Evolutionary conservation across 768 basidiomycete genomes (phyloP), one percentile per base, ranked within the genome.

Genomic region (Suillus alpinus): DNA sequence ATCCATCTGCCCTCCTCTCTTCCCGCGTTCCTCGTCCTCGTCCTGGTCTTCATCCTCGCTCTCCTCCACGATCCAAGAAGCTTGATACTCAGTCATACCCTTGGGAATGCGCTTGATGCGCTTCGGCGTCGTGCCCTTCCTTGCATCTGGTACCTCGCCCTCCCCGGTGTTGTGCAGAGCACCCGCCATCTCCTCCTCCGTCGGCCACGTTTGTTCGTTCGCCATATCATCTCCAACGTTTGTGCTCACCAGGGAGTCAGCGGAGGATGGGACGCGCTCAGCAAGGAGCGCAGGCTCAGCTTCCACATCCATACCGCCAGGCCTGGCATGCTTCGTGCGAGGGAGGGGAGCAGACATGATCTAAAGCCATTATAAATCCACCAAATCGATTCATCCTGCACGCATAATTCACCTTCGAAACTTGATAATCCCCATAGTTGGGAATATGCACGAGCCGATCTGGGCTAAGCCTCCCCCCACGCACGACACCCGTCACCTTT

Each of bases 141-240:
- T 71, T 0, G 91, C 91, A 63, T 89, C 88, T 2, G 91, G 87
- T 16, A 91, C 69, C 4, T 60, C 55, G 3, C 72, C 68, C 44
- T 67, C 71, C 20, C 41, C 64, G 0, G 65, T 63, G 20, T 39
- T 41, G 20, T 32, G 57, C 8, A 51, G 64, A 0, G 68, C 75
- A 6, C 75, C 82, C 23, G 77, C 78, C 88, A 98, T 92, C 72
- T 98, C 96, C 69, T 98, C 96, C 71, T 98, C 94, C 0, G 94
- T 96, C 0, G 96, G 96, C 95, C 96, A 98, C 0, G 96, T 99
- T 73, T 99, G 96, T 68, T 99, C 96, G 70, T 96, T 97, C 39
- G 82, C 86, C 74, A 97, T 82, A 59, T 92, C 88, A 67, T 98
- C 95, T 4, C 90, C 92, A 26, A 91, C 86, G 71, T 96, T 95